Conservation (phyloP, 148 eudicot species). For the Camellia granthamiana region DNA sequence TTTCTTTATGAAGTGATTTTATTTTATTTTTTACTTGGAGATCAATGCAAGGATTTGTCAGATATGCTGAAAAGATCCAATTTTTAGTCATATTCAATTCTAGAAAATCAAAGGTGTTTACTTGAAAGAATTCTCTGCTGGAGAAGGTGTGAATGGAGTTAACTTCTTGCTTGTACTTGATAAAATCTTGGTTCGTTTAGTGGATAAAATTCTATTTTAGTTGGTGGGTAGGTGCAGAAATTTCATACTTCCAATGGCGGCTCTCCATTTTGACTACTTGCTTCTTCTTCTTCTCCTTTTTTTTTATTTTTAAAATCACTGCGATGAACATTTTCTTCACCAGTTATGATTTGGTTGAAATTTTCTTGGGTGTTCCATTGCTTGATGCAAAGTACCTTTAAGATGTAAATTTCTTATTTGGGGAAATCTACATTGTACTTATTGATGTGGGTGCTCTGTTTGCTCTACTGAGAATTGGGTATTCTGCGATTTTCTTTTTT, state of each 20-base stretch:
- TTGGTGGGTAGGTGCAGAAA: constrained; percentile 28
- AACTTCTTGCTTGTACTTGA: constrained; percentile 15
- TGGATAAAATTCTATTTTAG: constrained; percentile 11
- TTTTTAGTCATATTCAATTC: background rate
- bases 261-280: constrained; percentile 4
- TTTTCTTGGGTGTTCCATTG: background rate
- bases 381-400: background rate
- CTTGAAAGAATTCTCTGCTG: background rate
- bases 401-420: background rate
- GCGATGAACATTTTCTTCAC: background rate
- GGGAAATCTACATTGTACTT: background rate
- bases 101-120: background rate
- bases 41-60: background rate
- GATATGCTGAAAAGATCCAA: background rate
- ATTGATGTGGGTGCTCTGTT: too few species aligned
- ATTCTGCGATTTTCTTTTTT: background rate
- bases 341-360: background rate
- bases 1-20: background rate
- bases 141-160: constrained; percentile 8
- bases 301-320: background rate
- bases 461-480: too few species aligned
- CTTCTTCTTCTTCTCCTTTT: background rate
- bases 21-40: background rate
- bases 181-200: background rate
- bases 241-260: constrained; percentile 1